Evolutionary conservation across 176 grass and related monocot species (phyloP).

Genomic region (Cymbopogon citratus): DNA sequence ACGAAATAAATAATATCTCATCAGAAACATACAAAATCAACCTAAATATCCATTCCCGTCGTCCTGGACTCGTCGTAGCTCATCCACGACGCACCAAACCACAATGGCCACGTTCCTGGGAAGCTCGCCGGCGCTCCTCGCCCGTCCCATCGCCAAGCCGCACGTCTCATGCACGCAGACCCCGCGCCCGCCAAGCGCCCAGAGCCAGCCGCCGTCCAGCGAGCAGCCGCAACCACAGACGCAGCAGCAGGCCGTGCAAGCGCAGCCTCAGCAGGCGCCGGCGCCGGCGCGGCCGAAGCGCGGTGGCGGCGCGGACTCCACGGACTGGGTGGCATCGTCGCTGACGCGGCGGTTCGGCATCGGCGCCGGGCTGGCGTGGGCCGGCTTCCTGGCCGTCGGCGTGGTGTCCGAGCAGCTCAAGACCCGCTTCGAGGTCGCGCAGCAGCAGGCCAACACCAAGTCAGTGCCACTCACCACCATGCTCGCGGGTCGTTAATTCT

Average conservation of each 20-base stretch:
- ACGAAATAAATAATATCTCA: neutral
- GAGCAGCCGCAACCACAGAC: neutral
- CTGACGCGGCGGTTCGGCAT: conserved; percentile 89
- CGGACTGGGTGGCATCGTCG: conserved; percentile 82
- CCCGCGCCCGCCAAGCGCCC: conserved; percentile 43
- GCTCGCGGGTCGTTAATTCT: too few species aligned
- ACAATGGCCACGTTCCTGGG: conserved; percentile 72
- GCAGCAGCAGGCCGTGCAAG: conserved; percentile 42
- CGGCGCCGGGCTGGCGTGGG: conserved; percentile 92
- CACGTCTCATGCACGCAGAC: conserved; percentile 66
- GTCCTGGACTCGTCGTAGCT: neutral
- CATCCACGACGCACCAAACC: neutral
- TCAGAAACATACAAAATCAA: neutral
- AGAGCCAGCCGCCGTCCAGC: conserved; percentile 29
- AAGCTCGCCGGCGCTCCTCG: conserved; percentile 56
- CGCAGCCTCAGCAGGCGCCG: conserved; percentile 3
- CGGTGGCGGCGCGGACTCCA: conserved; percentile 44
- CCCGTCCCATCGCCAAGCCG: conserved; percentile 46
- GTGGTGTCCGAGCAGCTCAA: conserved; percentile 98
- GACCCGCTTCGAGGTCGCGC: conserved; percentile 90
- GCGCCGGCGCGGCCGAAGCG: conserved; percentile 39
- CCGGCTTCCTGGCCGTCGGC: conserved; percentile 73
- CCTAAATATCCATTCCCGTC: conserved; percentile 6
- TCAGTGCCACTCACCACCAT: neutral
- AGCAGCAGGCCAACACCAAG: conserved; percentile 92